Percentiles rank a stretch among this genome's conserved stretches.
phyloP scores from a whole-genome alignment of 371 early-diverging fungal species.

The Lichtheimia ramosa region DNA sequence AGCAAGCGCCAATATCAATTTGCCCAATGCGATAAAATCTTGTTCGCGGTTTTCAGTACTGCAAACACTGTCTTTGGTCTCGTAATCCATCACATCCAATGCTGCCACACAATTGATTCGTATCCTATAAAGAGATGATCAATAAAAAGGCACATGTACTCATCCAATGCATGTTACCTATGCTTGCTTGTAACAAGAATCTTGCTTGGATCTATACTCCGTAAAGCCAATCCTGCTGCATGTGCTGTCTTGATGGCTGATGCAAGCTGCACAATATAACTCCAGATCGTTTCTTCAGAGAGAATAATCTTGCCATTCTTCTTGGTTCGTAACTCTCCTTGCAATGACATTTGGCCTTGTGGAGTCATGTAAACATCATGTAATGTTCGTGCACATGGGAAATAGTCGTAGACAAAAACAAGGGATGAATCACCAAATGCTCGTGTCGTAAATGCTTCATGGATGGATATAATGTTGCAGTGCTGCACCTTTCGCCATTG shows the following conservation, averaged over 20 bases:
- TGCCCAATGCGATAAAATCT: constrained; percentile 86
- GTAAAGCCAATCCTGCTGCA: constrained; percentile 73
- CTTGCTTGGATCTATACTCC: constrained; percentile 78
- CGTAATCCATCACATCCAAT: constrained; percentile 82
- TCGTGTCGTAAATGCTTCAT: constrained; percentile 94
- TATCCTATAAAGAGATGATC: constrained; percentile 41
- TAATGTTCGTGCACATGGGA: constrained; percentile 83
- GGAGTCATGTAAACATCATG: constrained; percentile 67
- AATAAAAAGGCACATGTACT: no score
- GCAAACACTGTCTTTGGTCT: constrained; percentile 49
- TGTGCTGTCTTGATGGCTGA: constrained; percentile 87
- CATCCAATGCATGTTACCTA: constrained; percentile 41
- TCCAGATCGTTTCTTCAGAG: constrained; percentile 84
- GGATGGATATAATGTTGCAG: constrained; percentile 82
- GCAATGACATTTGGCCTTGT: constrained; percentile 52
- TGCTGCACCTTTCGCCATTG: constrained; percentile 82
- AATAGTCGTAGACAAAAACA: constrained; percentile 88
- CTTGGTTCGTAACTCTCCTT: constrained; percentile 17
- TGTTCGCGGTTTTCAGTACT: constrained; percentile 30
- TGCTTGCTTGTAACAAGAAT: constrained; percentile 83
- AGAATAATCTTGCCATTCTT: constrained; percentile 30
- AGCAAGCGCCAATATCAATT: constrained; percentile 77
- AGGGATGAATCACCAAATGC: constrained; percentile 91
- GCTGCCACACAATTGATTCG: constrained; percentile 82
- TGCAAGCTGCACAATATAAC: constrained; percentile 81